Conservation (phyloP, 2,329 filamentous ascomycete genomes). For the Xylariaceae sp. region DNA sequence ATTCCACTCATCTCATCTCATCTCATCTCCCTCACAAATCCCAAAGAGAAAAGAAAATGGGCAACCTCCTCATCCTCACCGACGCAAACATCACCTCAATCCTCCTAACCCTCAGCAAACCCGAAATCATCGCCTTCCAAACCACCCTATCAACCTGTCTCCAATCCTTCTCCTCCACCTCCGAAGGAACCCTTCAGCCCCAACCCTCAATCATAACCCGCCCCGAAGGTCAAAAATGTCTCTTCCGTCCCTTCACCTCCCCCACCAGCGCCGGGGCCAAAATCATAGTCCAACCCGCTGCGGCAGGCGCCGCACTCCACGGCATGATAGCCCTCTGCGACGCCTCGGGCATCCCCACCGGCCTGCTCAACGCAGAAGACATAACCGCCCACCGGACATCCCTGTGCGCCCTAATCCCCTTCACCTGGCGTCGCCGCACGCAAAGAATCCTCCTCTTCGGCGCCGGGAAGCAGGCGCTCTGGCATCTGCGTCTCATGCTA, state of each 20-base stretch:
- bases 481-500: slow-evolving; percentile 15
- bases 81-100: slow-evolving; percentile 13
- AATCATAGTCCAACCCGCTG: slow-evolving; percentile 13
- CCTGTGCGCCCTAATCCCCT: slow-evolving; percentile 14
- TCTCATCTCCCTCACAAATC: background rate
- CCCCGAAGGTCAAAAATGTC: slow-evolving; percentile 15
- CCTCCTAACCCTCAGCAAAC: slow-evolving; percentile 9
- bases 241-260: slow-evolving; percentile 17
- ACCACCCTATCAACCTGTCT: slow-evolving; percentile 5
- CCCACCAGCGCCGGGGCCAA: slow-evolving; percentile 9
- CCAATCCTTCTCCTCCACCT: slow-evolving; percentile 3
- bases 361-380: slow-evolving; percentile 16
- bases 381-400: slow-evolving; percentile 15
- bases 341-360: slow-evolving; percentile 10
- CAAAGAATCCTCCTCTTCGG: slow-evolving; percentile 12
- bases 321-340: slow-evolving; percentile 17
- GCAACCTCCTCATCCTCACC: slow-evolving; percentile 10
- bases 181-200: slow-evolving; percentile 12
- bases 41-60: slow-evolving; percentile 1
- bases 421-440: slow-evolving; percentile 9
- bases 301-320: slow-evolving; percentile 3
- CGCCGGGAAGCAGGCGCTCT: slow-evolving; percentile 17
- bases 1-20: background rate
- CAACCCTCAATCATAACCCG: slow-evolving; percentile 10
- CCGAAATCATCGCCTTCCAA: slow-evolving; percentile 7